These are phyloP conservation scores for Umbelopsis ramanniana DNA, from an alignment of 192 early-diverging fungal genomes.

Conservation along the genomic window DNA sequence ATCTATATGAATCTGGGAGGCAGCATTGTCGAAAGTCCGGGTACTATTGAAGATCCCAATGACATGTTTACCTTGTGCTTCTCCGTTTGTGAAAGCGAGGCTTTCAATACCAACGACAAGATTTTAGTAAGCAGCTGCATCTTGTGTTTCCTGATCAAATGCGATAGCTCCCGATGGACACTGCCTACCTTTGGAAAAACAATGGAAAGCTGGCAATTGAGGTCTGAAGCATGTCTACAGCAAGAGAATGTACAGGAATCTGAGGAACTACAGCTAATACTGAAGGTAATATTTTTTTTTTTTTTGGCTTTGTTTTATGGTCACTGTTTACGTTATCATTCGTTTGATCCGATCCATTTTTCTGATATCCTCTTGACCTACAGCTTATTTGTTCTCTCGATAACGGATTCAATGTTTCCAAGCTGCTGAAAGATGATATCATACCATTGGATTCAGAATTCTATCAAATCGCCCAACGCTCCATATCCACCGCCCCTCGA, in stretches of 20 bases:
- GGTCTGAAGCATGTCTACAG: background rate
- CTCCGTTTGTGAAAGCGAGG: background rate
- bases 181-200: background rate
- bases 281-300: background rate
- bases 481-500: background rate
- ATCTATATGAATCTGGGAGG: background rate
- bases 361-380: background rate
- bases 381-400: background rate
- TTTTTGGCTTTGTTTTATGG: no score
- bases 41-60: background rate
- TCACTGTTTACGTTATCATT: no score
- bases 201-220: background rate
- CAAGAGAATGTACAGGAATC: background rate
- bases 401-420: background rate
- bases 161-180: background rate
- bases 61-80: background rate
- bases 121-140: slow-evolving; percentile 6
- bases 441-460: background rate
- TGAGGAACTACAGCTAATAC: background rate
- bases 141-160: background rate
- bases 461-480: background rate
- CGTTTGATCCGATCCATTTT: background rate
- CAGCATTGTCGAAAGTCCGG: background rate
- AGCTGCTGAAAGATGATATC: background rate
- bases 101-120: background rate